A percentile compares a stretch with the other conserved stretches of the same genome.
These are phyloP conservation scores for Beauveria australis DNA, from an alignment of 2,329 filamentous ascomycete genomes.

Conservation along the genomic window DNA sequence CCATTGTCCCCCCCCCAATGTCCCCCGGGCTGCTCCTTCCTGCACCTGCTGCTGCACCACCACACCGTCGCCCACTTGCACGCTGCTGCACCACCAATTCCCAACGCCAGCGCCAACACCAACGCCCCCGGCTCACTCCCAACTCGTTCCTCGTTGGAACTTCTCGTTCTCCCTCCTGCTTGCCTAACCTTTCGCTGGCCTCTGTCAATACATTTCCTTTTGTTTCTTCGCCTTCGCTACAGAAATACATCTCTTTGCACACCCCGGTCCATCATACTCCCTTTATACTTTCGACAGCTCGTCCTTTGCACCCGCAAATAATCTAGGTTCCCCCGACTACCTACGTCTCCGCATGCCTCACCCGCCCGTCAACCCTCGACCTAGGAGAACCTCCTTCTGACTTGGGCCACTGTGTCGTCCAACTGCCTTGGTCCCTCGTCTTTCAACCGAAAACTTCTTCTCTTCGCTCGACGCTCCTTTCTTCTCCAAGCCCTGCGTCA, in stretches of 20 bases:
- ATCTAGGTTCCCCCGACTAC: conserved; percentile 8
- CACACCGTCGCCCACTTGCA: too few relatives aligned
- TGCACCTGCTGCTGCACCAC: too few relatives aligned
- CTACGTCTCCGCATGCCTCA: conserved; percentile 7
- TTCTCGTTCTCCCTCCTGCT: neutral
- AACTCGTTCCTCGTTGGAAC: neutral
- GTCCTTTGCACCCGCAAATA: neutral
- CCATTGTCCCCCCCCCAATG: too few relatives aligned
- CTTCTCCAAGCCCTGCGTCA: neutral
- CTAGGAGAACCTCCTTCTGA: neutral
- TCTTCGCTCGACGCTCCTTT: neutral
- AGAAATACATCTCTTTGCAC: neutral
- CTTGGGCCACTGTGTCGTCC: neutral
- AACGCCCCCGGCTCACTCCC: neutral
- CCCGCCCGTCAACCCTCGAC: neutral
- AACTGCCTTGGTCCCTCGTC: neutral
- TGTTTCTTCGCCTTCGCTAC: neutral
- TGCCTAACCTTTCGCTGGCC: neutral
- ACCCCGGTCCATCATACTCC: neutral
- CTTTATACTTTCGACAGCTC: neutral
- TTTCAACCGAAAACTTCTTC: neutral
- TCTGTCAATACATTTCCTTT: neutral
- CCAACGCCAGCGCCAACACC: neutral
- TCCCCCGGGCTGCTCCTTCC: too few relatives aligned
- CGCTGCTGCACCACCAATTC: neutral